Base-by-base conservation (phyloP, 139 green algal species). In the Microglena sp. region DNA sequence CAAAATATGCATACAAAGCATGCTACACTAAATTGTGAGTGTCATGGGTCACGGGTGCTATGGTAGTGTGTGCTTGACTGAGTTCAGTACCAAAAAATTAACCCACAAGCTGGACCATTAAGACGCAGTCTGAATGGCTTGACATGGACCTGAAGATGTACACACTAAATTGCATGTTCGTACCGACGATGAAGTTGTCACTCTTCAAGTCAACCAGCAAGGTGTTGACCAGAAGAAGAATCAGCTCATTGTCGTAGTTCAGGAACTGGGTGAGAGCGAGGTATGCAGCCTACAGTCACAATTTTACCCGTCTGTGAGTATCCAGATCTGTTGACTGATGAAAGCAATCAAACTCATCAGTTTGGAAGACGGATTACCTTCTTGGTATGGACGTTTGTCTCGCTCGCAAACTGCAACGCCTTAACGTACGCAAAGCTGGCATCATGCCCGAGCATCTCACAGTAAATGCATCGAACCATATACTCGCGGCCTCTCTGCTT, bases 401-500 rank as follows among this genome's bases (percentile, higher is more conserved):
- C 79, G 40, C 72, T 81, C 11, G 75, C 75, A 33, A 86, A 76
- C 60, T 86, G 79, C 60, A 86, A 28, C 2, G 64, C 67, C 28
- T 78, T 80, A 2, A 86, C 69, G 68, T 96, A 86, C 2, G 84
- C 93, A 70, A 94, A 98, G 40, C 74, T 85, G 1, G 86, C 90
- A 67, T 97, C 92, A 71, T 98, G 92, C 1, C 92, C 93, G 26
- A 99, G 86, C 88, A 99, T 98, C 60, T 99, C 92, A 15, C 96
- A 89, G 55, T 99, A 99, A 1, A 97, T 87, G 1, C 97, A 77
- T 1, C 94, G 85, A 0, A 98, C 73, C 55, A 97, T 82, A 62
- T 92, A 81, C 72, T 97, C 93, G 44, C 86, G 81, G 2, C 86
- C 75, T 4, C 77, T 60, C 31, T 60, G 66, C 55, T 84, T 92